Base-by-base conservation (phyloP, 1,139 yeast genomes). In the Kodamaea ohmeri region DNA sequence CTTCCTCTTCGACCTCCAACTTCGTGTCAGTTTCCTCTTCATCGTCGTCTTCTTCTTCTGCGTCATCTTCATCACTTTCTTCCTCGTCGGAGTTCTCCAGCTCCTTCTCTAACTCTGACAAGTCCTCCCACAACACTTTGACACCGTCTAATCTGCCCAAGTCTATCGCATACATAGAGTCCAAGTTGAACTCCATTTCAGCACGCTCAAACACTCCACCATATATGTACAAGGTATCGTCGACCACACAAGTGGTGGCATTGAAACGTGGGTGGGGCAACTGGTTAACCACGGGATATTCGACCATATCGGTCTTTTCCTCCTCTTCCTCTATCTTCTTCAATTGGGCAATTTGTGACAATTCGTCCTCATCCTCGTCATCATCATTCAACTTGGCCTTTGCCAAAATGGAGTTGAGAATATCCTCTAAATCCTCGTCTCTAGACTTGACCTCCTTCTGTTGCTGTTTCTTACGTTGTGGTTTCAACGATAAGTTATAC, bases 191-290 rank as follows among this genome's bases (percentile, higher is more conserved):
- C 56, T 92, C 98, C 43, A 76, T 80, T 38, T 90, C 97, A 5
- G 90, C 96, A 33, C 76, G 66, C 60, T 92, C 98, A 77, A 82
- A 92, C 22, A 83, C 77, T 51, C 98, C 98, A 19, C 97, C 96
- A 55, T 76, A 89, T n/a, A 92, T 83, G 58, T 81, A 92, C 41
- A 89, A 68, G 0, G 74, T 73, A 56, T 92, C 97, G 51, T 86
- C 96, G 25, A 85, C 81, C 2, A 92, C 95, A 44, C 95, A 82
- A 4, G 90, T 78, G 2, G 92, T 67, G 3, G 96, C 82, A 55
- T 92, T 90, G 67, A 89, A 92, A 53, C 97, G 71, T 5, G 92
- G 80, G 54, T 92, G 97, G 1, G 97, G 97, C 37, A 87, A 61
- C 48, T 74, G 78, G 41, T 67, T 76, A 47, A 78, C 62, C 1